These are phyloP conservation scores for Epichloe amarillans DNA, from an alignment of 2,329 filamentous ascomycete species.

Conservation along the genomic window DNA sequence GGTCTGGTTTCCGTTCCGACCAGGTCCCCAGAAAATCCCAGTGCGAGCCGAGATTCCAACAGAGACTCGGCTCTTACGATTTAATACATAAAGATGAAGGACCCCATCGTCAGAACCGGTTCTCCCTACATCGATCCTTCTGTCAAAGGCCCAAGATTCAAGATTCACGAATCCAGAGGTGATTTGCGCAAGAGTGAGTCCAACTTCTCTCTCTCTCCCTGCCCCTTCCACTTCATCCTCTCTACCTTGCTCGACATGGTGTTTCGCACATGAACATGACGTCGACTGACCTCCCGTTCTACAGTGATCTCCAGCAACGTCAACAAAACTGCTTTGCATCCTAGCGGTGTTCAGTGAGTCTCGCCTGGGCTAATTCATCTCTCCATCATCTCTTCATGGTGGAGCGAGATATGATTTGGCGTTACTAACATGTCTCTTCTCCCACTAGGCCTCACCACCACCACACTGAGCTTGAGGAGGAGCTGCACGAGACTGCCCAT, in stretches of 20 bases:
- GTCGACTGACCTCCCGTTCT: neutral
- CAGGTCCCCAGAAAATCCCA: conserved; percentile 3
- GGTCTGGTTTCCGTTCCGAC: conserved; percentile 4
- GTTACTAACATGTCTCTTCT: conserved; percentile 13
- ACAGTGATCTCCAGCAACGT: conserved; percentile 47
- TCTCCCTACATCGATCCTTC: conserved; percentile 26
- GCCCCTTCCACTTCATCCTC: neutral
- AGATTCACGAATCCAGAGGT: conserved; percentile 23
- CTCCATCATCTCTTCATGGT: neutral
- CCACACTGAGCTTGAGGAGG: conserved; percentile 94
- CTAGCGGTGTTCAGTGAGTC: conserved; percentile 79
- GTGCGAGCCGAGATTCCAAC: conserved; percentile 8
- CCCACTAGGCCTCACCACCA: conserved; percentile 57
- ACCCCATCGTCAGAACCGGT: conserved; percentile 24
- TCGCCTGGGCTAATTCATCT: conserved; percentile 3
- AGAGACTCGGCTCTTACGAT: conserved; percentile 10
- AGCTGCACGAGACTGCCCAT: conserved; percentile 93
- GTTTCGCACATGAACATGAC: neutral
- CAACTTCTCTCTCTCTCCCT: conserved; percentile 3
- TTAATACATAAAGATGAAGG: conserved; percentile 26
- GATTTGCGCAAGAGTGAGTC: conserved; percentile 30
- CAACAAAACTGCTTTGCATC: conserved; percentile 89
- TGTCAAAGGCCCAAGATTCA: conserved; percentile 26
- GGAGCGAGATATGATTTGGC: neutral
- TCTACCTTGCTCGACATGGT: neutral